Evolutionary conservation across 306 rosid species (phyloP).

Genomic region (Oemleria cerasiformis): DNA sequence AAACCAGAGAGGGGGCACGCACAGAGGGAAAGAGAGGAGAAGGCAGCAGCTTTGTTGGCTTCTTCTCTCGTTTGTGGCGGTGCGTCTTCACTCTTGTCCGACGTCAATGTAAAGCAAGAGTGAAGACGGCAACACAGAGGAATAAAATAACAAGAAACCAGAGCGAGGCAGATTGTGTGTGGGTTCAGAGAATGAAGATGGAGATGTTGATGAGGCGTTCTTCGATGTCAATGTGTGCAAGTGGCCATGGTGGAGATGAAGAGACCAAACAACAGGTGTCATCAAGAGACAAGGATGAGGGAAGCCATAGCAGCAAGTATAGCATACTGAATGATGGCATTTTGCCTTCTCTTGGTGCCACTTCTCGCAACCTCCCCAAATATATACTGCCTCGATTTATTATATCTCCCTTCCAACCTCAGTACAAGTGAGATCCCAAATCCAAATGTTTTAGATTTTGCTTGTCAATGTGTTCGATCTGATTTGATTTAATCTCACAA

Average conservation of each 20-base stretch:
- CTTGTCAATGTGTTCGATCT: not conserved
- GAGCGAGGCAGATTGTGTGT: not conserved
- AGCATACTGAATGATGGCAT: conserved; percentile 46
- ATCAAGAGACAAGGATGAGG: conserved; percentile 24
- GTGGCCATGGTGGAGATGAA: not conserved
- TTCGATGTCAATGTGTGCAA: conserved; percentile 14
- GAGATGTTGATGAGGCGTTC: not conserved
- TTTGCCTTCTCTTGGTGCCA: conserved; percentile 62
- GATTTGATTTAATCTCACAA: not conserved
- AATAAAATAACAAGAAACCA: too few relatives aligned
- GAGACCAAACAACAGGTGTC: conserved; percentile 17
- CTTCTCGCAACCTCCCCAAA: conserved; percentile 19
- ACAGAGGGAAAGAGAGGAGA: too few relatives aligned
- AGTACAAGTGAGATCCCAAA: conserved; percentile 38
- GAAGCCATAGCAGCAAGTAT: conserved; percentile 62
- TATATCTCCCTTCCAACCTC: conserved; percentile 41
- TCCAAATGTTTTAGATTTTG: not conserved
- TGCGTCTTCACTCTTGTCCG: too few relatives aligned
- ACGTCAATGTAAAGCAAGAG: too few relatives aligned
- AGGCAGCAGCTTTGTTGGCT: too few relatives aligned
- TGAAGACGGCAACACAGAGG: too few relatives aligned
- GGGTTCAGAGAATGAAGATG: not conserved
- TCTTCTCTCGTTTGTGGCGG: too few relatives aligned
- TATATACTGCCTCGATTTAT: conserved; percentile 28
- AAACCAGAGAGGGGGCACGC: too few relatives aligned